Evolutionary conservation across 2,329 filamentous ascomycete species (phyloP), one percentile per base, ranked within the genome.

Genomic region (Trichoderma brevicompactum): DNA sequence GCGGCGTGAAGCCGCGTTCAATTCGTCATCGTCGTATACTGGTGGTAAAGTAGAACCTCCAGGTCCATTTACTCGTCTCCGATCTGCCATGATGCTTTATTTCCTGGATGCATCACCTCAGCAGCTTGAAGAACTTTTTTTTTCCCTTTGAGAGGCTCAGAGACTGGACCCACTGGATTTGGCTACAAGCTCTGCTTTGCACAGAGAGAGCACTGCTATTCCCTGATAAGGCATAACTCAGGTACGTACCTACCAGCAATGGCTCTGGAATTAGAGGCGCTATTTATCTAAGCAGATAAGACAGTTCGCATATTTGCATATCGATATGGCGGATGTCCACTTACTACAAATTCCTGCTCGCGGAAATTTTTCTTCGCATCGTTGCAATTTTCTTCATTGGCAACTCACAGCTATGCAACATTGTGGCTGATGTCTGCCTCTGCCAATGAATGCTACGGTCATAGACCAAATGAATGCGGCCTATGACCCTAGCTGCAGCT

Each of bases 31-130:
- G 69, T 87, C 85, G 74, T 89, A 97, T 3, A 92, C 79, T 1
- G 93, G 92, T 15, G 92, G 86, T 40, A 84, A 79, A 8, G 93
- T 98, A 34, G 87, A 86, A 61, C 92, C 91, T 46, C 88, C 82
- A 7, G 95, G 95, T 5, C 92, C 92, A 79, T 98, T 98, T 70
- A 97, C 88, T 72, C 95, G 88, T 79, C 94, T 89, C 77, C 94
- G 87, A 77, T 99, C 95, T 65, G 90, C 82, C 91, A 94, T 93
- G 38, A 43, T 61, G 17, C 17, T 23, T 43, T 40, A 17, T 54
- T 34, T 36, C n/a, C 38, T 40, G 36, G 46, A 44, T 36, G 58
- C 36, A 43, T 32, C 12, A 17, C 46, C 48, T 43, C 23, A 46
- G 17, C 48, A 54, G 48, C 60, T 34, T 44, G 49, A 44, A 49